phyloP scores from a whole-genome alignment of 1,139 yeast genomes.

The Debaryomycetaceae sp. region DNA sequence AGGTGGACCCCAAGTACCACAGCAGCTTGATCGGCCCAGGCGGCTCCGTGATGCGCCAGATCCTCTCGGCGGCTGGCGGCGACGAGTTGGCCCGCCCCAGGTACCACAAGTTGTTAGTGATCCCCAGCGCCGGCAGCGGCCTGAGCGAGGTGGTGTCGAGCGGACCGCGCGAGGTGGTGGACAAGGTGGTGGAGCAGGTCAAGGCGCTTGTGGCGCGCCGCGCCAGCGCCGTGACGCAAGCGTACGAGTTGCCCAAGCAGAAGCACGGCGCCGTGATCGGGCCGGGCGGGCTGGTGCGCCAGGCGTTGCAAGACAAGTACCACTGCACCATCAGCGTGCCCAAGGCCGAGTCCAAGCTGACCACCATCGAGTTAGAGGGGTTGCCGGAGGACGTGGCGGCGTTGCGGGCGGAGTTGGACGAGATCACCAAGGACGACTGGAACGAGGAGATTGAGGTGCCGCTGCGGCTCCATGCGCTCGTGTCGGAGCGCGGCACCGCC shows the following conservation, averaged over 20 bases:
- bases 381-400: conserved; percentile 57
- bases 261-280: conserved; percentile 81
- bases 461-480: conserved; percentile 50
- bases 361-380: conserved; percentile 49
- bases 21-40: conserved; percentile 77
- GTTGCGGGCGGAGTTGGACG: conserved; percentile 49
- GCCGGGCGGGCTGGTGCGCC: conserved; percentile 73
- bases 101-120: conserved; percentile 57
- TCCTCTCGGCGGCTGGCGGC: conserved; percentile 80
- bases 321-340: conserved; percentile 68
- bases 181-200: conserved; percentile 62
- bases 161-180: conserved; percentile 77
- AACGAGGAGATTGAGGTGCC: conserved; percentile 52
- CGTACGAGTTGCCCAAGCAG: conserved; percentile 62
- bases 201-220: conserved; percentile 59
- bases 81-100: conserved; percentile 42
- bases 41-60: conserved; percentile 72
- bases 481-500: conserved; percentile 66
- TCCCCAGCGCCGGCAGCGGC: conserved; percentile 73
- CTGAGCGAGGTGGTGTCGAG: conserved; percentile 57
- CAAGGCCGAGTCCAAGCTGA: conserved; percentile 46
- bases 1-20: conserved; percentile 76
- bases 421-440: conserved; percentile 53
- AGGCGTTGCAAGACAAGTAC: conserved; percentile 66
- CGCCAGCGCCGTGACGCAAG: conserved; percentile 58